Conservation (phyloP, 306 rosid genomes). For the Acmispon strigosus region DNA sequence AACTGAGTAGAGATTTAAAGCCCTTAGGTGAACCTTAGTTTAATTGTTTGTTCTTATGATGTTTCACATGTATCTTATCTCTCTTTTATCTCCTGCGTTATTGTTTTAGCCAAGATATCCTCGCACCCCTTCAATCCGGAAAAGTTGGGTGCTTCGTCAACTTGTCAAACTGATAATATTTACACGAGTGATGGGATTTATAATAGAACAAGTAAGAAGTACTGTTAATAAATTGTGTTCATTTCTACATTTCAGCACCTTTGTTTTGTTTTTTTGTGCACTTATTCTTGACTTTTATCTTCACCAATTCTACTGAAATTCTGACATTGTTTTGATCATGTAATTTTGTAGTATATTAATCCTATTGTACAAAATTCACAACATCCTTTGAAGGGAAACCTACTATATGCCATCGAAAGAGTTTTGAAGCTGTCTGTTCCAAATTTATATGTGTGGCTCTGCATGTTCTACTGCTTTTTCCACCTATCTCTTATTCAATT, state of each 20-base stretch:
- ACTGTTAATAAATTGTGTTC: slow-evolving; percentile 6
- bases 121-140: slow-evolving; percentile 65
- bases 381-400: slow-evolving; percentile 90
- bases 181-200: slow-evolving; percentile 97
- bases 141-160: slow-evolving; percentile 90
- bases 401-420: slow-evolving; percentile 82
- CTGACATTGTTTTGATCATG: slow-evolving; percentile 22
- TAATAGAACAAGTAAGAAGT: slow-evolving; percentile 81
- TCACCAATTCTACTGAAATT: neutral
- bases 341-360: slow-evolving; percentile 81
- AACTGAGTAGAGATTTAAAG: neutral
- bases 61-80: neutral
- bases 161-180: slow-evolving; percentile 77
- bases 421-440: slow-evolving; percentile 96
- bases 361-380: slow-evolving; percentile 90
- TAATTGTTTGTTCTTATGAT: neutral
- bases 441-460: slow-evolving; percentile 95
- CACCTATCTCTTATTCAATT: slow-evolving; percentile 46
- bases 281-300: slow-evolving; percentile 13
- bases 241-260: neutral
- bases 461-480: slow-evolving; percentile 98
- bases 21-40: neutral
- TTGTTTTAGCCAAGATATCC: slow-evolving; percentile 77
- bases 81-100: neutral
- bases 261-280: neutral